Base-by-base conservation (phyloP, 2,329 filamentous ascomycete genomes). In the Ophiostoma novo-ulmi region DNA sequence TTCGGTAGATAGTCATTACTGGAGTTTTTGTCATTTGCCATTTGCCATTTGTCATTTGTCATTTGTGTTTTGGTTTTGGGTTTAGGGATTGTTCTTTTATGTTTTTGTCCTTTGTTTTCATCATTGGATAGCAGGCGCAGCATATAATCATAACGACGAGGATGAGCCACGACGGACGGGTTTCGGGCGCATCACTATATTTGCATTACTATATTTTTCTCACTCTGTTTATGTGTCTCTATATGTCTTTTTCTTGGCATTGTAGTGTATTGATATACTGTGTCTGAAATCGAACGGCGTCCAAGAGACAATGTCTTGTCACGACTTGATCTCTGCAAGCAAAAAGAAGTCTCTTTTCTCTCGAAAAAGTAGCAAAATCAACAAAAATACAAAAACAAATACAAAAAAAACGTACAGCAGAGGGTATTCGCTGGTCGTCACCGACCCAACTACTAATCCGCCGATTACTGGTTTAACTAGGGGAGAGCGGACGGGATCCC, bases 1-100 rank as follows among this genome's bases (percentile, higher is more conserved):
- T 97, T 76, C 89, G 93, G 75, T 89, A 79, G 31, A 31, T 31
- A 31, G 31, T 4, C 31, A 31, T 31, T 3, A 31, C 31, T 31
- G 31, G 31, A 31, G 35, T 52, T 11, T 36, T 13, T 44, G 39
- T 48, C 14, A 11, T 41, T 6, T 31, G 17, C 41, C n/a, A 58
- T 31, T 48, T 67, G 31, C 6, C 8, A 61, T 65, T 8, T 61
- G 2, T 26, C 31, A 3, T 36, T 65, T 38, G 3, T 14, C 38
- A 31, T 44, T 69, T 14, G 22, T 26, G 69, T 48, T 69, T 35
- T 63, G 55, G 2, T 58, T 11, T 61, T 31, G 11, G 35, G 68
- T 68, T 69, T 70, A n/a, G 22, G 52, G 38, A 52, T 66, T 14
- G 31, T 58, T 48, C 63, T 48, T 20, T 63, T 14, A 22, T 31